phyloP scores from a whole-genome alignment of 176 grass and related monocot species.

The Carex cristatella region DNA sequence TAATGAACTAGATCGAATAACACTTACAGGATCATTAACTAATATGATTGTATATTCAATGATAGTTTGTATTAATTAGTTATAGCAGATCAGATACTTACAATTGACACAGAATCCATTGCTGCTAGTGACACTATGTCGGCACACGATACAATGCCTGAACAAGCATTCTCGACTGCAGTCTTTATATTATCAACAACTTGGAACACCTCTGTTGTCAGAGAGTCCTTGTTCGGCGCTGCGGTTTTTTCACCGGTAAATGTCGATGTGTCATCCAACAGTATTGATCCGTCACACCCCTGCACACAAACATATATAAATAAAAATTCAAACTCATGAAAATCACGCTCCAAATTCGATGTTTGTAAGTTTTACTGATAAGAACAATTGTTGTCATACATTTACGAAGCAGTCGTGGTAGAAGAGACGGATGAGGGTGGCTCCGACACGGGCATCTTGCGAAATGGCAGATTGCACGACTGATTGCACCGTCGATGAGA shows the following conservation, averaged over 20 bases:
- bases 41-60: neutral
- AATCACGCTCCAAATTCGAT: neutral
- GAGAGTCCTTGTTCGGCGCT: constrained; percentile 34
- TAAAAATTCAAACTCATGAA: neutral
- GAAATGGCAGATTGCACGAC: constrained; percentile 27
- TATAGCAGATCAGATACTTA: constrained; percentile 16
- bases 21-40: neutral
- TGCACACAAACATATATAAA: neutral
- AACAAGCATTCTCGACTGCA: constrained; percentile 38
- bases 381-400: constrained; percentile 4
- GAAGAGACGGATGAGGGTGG: constrained; percentile 37
- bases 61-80: neutral
- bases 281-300: constrained; percentile 58
- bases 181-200: constrained; percentile 52
- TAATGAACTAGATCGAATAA: neutral
- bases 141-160: constrained; percentile 46
- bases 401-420: constrained; percentile 50
- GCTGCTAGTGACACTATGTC: constrained; percentile 56
- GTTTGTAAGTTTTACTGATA: neutral
- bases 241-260: constrained; percentile 49
- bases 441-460: constrained; percentile 29
- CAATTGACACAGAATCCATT: constrained; percentile 43
- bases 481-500: constrained; percentile 18
- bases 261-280: constrained; percentile 49
- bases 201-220: constrained; percentile 36